Conservation (phyloP, 129 eudicot species). For the Deinandra increscens region DNA sequence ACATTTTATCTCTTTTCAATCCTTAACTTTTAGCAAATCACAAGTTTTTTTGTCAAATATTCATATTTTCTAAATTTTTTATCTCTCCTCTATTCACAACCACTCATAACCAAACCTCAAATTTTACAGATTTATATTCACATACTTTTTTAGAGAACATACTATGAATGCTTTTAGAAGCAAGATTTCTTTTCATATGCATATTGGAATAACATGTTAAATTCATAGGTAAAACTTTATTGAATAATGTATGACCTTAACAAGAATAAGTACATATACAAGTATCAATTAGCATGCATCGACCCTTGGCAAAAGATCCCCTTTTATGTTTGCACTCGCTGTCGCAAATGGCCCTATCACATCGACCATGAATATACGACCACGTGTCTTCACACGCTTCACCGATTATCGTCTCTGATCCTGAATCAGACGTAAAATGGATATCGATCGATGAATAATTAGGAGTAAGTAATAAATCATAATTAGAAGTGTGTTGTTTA, state of each 20-base stretch:
- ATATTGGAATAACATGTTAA: background rate
- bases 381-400: conserved; percentile 3
- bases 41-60: too few relatives aligned
- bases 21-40: too few relatives aligned
- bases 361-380: background rate
- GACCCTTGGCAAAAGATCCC: background rate
- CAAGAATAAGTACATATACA: background rate
- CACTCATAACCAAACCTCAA: too few relatives aligned
- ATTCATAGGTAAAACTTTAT: background rate
- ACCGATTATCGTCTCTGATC: background rate
- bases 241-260: background rate
- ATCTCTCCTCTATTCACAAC: too few relatives aligned
- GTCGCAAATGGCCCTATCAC: background rate
- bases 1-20: too few relatives aligned
- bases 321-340: background rate
- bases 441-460: background rate
- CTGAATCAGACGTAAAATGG: background rate
- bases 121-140: too few relatives aligned
- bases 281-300: conserved; percentile 12
- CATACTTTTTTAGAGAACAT: too few relatives aligned
- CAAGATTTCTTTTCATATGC: background rate
- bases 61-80: too few relatives aligned
- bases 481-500: too few relatives aligned
- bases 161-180: too few relatives aligned
- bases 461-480: too few relatives aligned